Percentiles rank a stretch among this genome's conserved stretches.
phyloP scores from a whole-genome alignment of 305 asterid species.

The Nicotiana rustica region DNA sequence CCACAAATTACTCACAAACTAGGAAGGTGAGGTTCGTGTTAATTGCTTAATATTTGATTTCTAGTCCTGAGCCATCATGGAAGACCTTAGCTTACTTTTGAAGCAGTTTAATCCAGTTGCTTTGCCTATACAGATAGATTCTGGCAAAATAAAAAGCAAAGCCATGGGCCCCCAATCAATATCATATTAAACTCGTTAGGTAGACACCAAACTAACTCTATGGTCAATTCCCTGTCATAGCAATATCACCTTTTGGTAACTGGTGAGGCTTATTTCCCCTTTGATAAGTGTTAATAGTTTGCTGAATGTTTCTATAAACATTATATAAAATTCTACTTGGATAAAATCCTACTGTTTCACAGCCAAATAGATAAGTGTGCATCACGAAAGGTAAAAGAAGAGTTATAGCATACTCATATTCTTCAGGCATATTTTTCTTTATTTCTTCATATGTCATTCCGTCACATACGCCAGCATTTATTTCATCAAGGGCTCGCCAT shows the following conservation, averaged over 20 bases:
- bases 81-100: not conserved
- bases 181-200: not conserved
- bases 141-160: not conserved
- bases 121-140: conserved; percentile 3
- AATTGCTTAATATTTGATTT: conserved; percentile 8
- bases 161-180: not conserved
- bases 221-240: conserved; percentile 15
- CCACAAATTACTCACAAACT: conserved; percentile 18
- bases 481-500: conserved; percentile 99
- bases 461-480: conserved; percentile 94
- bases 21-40: conserved; percentile 24
- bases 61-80: conserved; percentile 10
- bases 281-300: conserved; percentile 11
- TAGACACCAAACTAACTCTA: conserved; percentile 23
- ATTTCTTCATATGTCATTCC: conserved; percentile 99
- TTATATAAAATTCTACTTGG: conserved; percentile 5
- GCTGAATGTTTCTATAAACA: conserved; percentile 3
- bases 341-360: conserved; percentile 10
- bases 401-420: conserved; percentile 73
- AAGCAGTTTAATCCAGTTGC: conserved; percentile 30
- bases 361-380: not conserved
- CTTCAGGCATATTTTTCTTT: conserved; percentile 97
- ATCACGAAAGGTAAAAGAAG: conserved; percentile 19
- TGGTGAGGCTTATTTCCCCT: not conserved
- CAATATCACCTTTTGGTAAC: conserved; percentile 5